These are phyloP conservation scores for Nakaseomyces uthaithaninus DNA, from an alignment of 1,139 yeast species.

Conservation along the genomic window DNA sequence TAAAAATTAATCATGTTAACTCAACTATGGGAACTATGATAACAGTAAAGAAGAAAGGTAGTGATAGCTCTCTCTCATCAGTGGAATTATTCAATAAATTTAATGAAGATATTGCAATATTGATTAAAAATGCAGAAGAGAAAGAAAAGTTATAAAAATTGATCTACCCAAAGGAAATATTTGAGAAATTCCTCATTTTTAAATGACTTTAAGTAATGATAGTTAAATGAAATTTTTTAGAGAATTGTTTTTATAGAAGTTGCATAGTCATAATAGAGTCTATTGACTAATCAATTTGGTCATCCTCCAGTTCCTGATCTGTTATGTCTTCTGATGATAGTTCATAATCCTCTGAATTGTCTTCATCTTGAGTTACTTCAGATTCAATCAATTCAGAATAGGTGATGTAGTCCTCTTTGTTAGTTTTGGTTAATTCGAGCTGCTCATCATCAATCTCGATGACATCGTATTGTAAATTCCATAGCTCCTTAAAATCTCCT, in stretches of 20 bases:
- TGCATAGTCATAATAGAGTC: not conserved
- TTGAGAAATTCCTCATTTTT: too few relatives aligned
- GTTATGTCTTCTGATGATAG: conserved; percentile 14
- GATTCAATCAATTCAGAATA: conserved; percentile 13
- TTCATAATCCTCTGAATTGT: conserved; percentile 12
- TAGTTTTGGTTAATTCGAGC: conserved; percentile 2
- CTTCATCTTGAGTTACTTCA: conserved; percentile 19
- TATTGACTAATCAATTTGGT: not conserved
- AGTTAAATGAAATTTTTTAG: too few relatives aligned
- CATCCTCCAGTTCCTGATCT: conserved; percentile 15
- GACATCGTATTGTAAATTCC: conserved; percentile 32
- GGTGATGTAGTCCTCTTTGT: conserved; percentile 8
- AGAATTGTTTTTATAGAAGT: not conserved
- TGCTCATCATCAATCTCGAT: conserved; percentile 14
- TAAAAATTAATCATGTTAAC: conserved; percentile 16
- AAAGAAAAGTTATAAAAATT: not conserved
- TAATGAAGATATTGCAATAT: conserved; percentile 18
- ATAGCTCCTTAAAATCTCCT: conserved; percentile 39
- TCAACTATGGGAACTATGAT: conserved; percentile 12
- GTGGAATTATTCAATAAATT: conserved; percentile 18
- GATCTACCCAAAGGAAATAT: too few relatives aligned
- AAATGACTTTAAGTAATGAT: too few relatives aligned
- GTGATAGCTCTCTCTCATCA: conserved; percentile 9
- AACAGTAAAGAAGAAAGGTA: conserved; percentile 19
- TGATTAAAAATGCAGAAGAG: conserved; percentile 15